Conservation (phyloP, 1,139 yeast species). For the Diutina pseudorugosa region DNA sequence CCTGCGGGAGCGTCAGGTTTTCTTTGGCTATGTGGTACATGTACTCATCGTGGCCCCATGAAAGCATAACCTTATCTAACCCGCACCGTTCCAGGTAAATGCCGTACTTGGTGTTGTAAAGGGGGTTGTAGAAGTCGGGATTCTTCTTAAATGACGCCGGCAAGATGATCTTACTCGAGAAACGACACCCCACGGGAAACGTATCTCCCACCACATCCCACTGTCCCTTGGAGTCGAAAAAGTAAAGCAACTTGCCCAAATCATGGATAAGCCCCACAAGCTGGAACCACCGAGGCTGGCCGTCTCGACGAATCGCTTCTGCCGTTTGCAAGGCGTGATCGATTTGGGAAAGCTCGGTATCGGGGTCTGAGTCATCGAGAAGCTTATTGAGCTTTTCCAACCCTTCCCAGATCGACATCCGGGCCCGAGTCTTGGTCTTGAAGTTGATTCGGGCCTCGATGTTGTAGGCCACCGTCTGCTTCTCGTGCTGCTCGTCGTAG, state of each 20-base stretch:
- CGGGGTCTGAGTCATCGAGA: slow-evolving; percentile 65
- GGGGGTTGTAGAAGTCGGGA: slow-evolving; percentile 52
- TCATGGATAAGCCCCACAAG: slow-evolving; percentile 64
- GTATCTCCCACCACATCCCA: slow-evolving; percentile 84
- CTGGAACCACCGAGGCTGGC: slow-evolving; percentile 68
- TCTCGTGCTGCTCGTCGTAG: slow-evolving; percentile 56
- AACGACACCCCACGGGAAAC: slow-evolving; percentile 63
- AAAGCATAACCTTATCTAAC: slow-evolving; percentile 55
- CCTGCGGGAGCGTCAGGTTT: slow-evolving; percentile 50
- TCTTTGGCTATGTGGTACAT: slow-evolving; percentile 62
- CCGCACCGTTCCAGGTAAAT: slow-evolving; percentile 58
- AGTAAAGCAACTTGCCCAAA: slow-evolving; percentile 55
- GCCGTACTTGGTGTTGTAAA: slow-evolving; percentile 56
- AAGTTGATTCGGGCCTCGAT: slow-evolving; percentile 61
- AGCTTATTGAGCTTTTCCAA: slow-evolving; percentile 47
- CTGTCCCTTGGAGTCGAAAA: slow-evolving; percentile 61
- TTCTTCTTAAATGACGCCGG: slow-evolving; percentile 48
- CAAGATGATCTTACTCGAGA: slow-evolving; percentile 46
- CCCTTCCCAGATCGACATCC: slow-evolving; percentile 67
- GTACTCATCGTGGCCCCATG: slow-evolving; percentile 76
- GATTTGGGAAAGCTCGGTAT: slow-evolving; percentile 61
- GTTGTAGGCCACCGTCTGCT: slow-evolving; percentile 64
- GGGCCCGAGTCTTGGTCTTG: slow-evolving; percentile 52
- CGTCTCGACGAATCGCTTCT: slow-evolving; percentile 57
- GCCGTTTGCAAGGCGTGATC: slow-evolving; percentile 73